Percentiles rank a stretch among this genome's conserved stretches.
phyloP scores from a whole-genome alignment of 805 yeast species.

The Nakazawaea populi region DNA sequence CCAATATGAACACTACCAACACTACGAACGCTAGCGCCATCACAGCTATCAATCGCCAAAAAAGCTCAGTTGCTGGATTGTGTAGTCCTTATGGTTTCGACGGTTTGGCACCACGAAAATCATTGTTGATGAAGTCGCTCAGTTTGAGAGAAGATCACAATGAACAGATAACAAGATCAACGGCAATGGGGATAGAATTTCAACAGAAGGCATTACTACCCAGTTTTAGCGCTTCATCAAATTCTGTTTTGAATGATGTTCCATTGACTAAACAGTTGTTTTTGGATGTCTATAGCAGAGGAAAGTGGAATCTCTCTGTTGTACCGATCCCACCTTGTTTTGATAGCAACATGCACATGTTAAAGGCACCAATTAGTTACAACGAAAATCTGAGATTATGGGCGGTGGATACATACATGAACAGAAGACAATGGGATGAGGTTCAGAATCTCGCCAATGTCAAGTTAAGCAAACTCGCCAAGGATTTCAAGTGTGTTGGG shows the following conservation, averaged over 20 bases:
- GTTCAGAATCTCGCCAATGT: constrained; percentile 28
- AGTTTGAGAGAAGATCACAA: not conserved
- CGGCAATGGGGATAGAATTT: not conserved
- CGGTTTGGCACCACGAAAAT: not conserved
- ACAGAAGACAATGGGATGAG: constrained; percentile 46
- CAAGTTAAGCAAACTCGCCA: constrained; percentile 31
- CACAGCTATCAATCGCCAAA: not conserved
- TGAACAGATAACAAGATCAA: not conserved
- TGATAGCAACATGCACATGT: constrained; percentile 31
- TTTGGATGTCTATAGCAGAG: constrained; percentile 49
- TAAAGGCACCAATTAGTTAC: constrained; percentile 56
- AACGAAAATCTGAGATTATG: constrained; percentile 41
- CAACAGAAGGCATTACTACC: not conserved
- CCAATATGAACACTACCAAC: not conserved
- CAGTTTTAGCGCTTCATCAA: not conserved
- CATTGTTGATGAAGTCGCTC: not conserved
- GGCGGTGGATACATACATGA: constrained; percentile 33
- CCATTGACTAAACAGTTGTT: constrained; percentile 47
- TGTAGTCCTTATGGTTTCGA: not conserved
- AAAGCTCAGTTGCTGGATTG: not conserved
- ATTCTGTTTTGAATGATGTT: constrained; percentile 13
- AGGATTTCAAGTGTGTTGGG: constrained; percentile 40
- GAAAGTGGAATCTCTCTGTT: constrained; percentile 49
- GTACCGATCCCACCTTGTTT: constrained; percentile 54
- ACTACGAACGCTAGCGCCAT: not conserved